These are phyloP conservation scores for Penicillium sp. DNA, from an alignment of 2,329 filamentous ascomycete species.

Conservation along the genomic window DNA sequence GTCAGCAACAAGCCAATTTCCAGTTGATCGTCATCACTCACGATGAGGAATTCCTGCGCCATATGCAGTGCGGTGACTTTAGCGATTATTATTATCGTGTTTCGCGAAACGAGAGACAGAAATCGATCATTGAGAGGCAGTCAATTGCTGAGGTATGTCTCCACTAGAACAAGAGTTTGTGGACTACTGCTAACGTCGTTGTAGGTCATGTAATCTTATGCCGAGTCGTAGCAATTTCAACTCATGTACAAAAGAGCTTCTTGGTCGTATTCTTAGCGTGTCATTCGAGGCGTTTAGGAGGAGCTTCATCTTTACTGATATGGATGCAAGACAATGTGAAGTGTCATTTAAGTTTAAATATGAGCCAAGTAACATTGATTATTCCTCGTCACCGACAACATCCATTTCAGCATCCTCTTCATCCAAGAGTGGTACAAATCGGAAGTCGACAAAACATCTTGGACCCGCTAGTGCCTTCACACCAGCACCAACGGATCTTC, in stretches of 20 bases:
- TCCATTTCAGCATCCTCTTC: conserved; percentile 42
- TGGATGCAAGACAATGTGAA: neutral
- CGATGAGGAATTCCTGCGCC: conserved; percentile 90
- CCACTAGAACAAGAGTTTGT: neutral
- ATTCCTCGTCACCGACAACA: conserved; percentile 19
- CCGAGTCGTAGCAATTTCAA: neutral
- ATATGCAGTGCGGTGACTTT: conserved; percentile 94
- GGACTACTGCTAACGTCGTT: conserved; percentile 13
- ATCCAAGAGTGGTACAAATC: conserved; percentile 52
- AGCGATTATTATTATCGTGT: conserved; percentile 91
- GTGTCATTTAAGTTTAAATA: neutral
- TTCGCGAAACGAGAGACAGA: conserved; percentile 78
- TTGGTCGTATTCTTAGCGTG: neutral
- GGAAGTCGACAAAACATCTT: conserved; percentile 53
- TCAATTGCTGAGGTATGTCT: conserved; percentile 54
- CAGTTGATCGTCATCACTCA: conserved; percentile 98
- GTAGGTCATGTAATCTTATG: conserved; percentile 26
- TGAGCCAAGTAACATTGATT: neutral
- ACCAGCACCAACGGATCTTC: conserved; percentile 29
- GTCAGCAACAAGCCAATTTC: conserved; percentile 88
- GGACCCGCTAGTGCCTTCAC: conserved; percentile 32
- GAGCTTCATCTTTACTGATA: conserved; percentile 2
- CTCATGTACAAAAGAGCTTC: neutral
- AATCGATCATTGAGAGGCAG: conserved; percentile 78
- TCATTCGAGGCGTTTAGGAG: neutral